Percentiles rank a stretch among this genome's conserved stretches.
phyloP scores from a whole-genome alignment of 2,329 filamentous ascomycete species.

The Aspergillus chevalieri region DNA sequence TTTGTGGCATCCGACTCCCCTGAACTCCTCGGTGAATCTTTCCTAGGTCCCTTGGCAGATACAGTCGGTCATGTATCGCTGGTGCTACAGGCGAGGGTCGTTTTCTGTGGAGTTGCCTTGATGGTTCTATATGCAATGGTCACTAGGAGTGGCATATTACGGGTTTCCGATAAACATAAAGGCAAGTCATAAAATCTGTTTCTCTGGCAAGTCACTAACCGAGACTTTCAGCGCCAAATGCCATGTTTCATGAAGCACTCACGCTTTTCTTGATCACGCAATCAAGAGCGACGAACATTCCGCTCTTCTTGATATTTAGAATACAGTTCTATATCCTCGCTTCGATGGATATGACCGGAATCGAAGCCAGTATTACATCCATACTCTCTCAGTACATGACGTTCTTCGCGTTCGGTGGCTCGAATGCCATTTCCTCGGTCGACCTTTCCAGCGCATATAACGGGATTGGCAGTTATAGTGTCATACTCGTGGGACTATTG shows the following conservation, averaged over 20 bases:
- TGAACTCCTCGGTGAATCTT: slow-evolving; percentile 56
- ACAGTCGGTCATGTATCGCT: slow-evolving; percentile 39
- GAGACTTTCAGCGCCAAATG: slow-evolving; percentile 11
- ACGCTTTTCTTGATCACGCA: slow-evolving; percentile 80
- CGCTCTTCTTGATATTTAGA: slow-evolving; percentile 72
- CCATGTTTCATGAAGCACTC: slow-evolving; percentile 57
- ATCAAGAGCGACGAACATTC: slow-evolving; percentile 76
- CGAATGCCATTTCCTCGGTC: slow-evolving; percentile 92
- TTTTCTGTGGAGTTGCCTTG: slow-evolving; percentile 42
- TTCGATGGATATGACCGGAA: slow-evolving; percentile 34
- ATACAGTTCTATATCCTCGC: slow-evolving; percentile 52
- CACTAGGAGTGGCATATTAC: slow-evolving; percentile 5
- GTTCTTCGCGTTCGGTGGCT: slow-evolving; percentile 87
- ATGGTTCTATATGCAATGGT: slow-evolving; percentile 23
- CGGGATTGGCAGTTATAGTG: slow-evolving; percentile 73
- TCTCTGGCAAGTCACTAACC: slow-evolving; percentile 6
- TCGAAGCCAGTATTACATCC: slow-evolving; percentile 62
- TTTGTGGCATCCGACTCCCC: slow-evolving; percentile 86
- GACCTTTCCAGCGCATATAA: slow-evolving; percentile 95
- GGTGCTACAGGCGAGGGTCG: slow-evolving; percentile 45
- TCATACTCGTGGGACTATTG: slow-evolving; percentile 71
- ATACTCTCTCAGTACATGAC: slow-evolving; percentile 72
- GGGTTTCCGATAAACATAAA: background rate
- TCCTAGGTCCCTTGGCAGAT: slow-evolving; percentile 29
- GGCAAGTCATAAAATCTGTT: slow-evolving; percentile 12